These are phyloP conservation scores for Macrotyloma uniflorum DNA, from an alignment of 306 rosid genomes.

Conservation along the genomic window DNA sequence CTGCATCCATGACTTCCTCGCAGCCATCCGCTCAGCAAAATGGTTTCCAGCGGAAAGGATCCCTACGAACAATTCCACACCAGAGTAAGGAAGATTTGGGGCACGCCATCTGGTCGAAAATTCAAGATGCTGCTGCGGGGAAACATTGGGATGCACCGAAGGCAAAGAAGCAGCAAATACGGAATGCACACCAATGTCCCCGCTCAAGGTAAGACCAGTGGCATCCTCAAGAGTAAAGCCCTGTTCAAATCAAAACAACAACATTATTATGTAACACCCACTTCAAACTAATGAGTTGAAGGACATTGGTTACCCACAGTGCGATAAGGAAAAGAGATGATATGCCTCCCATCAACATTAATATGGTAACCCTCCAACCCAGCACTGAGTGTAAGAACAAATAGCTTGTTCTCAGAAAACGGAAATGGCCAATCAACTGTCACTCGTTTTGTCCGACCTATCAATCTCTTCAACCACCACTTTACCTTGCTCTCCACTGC, in stretches of 20 bases:
- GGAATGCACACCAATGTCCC: conserved; percentile 76
- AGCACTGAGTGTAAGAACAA: conserved; percentile 90
- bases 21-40: conserved; percentile 96
- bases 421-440: conserved; percentile 91
- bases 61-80: conserved; percentile 76
- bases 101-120: conserved; percentile 75
- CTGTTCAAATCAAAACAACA: conserved; percentile 45
- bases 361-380: conserved; percentile 96
- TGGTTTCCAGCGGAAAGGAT: conserved; percentile 98
- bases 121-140: conserved; percentile 82
- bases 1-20: conserved; percentile 96
- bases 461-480: conserved; percentile 87
- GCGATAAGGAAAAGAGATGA: conserved; percentile 89
- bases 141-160: conserved; percentile 75
- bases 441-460: conserved; percentile 79
- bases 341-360: conserved; percentile 92
- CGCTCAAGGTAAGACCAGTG: conserved; percentile 75
- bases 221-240: conserved; percentile 98
- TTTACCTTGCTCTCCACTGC: conserved; percentile 67
- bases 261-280: conserved; percentile 31
- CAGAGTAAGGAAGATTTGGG: conserved; percentile 56
- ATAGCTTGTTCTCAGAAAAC: conserved; percentile 73
- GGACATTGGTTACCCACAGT: conserved; percentile 63
- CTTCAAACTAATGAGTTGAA: conserved; percentile 18
- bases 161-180: conserved; percentile 89